Percentiles rank a stretch among this genome's conserved stretches.
These are phyloP conservation scores for Backusella mclennaniae DNA, from an alignment of 192 early-diverging fungal species.

Conservation along the genomic window DNA sequence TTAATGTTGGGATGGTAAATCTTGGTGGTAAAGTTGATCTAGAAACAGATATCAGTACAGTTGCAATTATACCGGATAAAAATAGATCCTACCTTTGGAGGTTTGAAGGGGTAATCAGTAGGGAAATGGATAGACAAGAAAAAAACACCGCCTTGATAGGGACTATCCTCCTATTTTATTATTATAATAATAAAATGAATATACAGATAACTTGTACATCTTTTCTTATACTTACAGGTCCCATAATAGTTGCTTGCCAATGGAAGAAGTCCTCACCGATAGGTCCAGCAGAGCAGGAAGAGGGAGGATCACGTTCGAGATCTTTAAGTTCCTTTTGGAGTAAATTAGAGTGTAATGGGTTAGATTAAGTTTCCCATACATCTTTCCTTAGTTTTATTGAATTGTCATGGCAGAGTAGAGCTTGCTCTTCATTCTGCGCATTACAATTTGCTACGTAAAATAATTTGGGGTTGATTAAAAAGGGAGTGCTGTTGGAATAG, in stretches of 20 bases:
- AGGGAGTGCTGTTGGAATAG: not conserved
- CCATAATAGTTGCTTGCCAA: slow-evolving; percentile 99
- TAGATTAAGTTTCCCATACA: not conserved
- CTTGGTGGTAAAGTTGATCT: slow-evolving; percentile 93
- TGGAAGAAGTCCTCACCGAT: slow-evolving; percentile 89
- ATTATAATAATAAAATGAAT: not conserved
- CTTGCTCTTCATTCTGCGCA: not conserved
- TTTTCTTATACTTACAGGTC: slow-evolving; percentile 67
- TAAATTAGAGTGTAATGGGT: not conserved
- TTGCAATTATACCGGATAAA: not conserved
- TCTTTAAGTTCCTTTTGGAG: slow-evolving; percentile 84
- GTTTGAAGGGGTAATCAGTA: slow-evolving; percentile 98
- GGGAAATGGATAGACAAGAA: slow-evolving; percentile 98
- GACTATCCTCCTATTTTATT: slow-evolving; percentile 73
- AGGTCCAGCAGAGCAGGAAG: slow-evolving; percentile 96
- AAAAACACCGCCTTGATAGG: slow-evolving; percentile 93
- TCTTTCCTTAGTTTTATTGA: not conserved
- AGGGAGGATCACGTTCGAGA: slow-evolving; percentile 95
- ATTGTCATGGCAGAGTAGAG: not conserved
- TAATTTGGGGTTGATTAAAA: not conserved
- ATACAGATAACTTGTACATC: not conserved
- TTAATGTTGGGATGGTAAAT: slow-evolving; percentile 99
- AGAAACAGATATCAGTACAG: not conserved
- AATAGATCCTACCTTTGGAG: slow-evolving; percentile 76
- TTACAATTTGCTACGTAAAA: not conserved